phyloP scores from a whole-genome alignment of 2,329 filamentous ascomycete species.

The Cladosporium sp. region DNA sequence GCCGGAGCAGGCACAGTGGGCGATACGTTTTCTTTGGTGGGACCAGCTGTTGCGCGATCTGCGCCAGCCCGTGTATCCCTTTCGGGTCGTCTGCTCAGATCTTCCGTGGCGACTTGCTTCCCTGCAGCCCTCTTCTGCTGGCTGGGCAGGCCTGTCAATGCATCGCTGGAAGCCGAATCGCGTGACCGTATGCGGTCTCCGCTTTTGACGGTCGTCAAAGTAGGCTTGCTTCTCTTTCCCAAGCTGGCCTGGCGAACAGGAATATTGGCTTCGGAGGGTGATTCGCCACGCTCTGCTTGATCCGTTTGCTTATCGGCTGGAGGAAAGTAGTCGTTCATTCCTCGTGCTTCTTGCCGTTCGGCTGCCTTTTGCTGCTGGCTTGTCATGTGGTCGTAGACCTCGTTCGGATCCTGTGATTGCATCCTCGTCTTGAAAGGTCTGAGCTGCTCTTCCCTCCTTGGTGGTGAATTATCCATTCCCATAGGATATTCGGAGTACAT shows the following conservation, averaged over 20 bases:
- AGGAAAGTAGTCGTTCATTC: neutral
- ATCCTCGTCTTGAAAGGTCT: conserved; percentile 4
- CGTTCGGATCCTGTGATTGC: conserved; percentile 13
- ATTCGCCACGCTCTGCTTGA: neutral
- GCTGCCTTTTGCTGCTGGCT: neutral
- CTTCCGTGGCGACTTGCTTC: neutral
- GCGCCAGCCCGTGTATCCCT: neutral
- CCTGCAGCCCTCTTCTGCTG: conserved; percentile 15
- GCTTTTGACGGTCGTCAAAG: conserved; percentile 45
- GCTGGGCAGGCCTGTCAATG: conserved; percentile 16
- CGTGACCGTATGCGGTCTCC: conserved; percentile 13
- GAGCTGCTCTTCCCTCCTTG: conserved; percentile 6
- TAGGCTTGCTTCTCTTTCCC: conserved; percentile 44
- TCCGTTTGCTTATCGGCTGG: neutral
- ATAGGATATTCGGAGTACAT: neutral
- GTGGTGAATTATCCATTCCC: neutral
- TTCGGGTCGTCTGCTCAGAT: neutral
- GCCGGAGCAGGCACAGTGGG: neutral
- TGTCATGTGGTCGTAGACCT: neutral
- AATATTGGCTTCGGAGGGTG: conserved; percentile 8
- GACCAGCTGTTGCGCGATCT: neutral
- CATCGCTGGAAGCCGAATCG: conserved; percentile 5
- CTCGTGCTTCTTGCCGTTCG: neutral
- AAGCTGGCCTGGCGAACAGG: conserved; percentile 42
- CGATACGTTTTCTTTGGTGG: neutral